Percentiles rank a stretch among this genome's conserved stretches.
Evolutionary conservation across 1,284 basidiomycete genomes (phyloP).

Genomic region (Ceratobasidium sp.): DNA sequence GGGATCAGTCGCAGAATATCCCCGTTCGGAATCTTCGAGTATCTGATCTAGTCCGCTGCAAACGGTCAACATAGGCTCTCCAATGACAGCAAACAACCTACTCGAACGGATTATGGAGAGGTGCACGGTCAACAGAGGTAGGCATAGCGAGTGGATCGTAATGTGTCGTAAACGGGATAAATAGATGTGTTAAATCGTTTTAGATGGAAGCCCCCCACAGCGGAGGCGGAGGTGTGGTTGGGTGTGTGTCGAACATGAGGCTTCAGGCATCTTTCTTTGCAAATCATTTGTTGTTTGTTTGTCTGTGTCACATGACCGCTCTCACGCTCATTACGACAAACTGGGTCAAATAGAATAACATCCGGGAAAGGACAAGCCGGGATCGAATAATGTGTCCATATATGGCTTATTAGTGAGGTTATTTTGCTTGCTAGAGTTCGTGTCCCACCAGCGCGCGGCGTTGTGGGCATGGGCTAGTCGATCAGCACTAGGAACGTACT

Average conservation of each 20-base stretch:
- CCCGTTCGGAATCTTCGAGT: neutral
- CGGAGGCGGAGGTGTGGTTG: neutral
- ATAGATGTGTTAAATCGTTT: conserved; percentile 4
- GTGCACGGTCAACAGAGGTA: neutral
- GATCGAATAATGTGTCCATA: too few relatives aligned
- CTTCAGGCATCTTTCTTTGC: conserved; percentile 1
- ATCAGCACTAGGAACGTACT: too few relatives aligned
- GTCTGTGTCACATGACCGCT: conserved; percentile 5
- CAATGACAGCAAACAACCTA: neutral
- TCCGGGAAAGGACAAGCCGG: neutral
- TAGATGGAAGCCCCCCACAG: neutral
- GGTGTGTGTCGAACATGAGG: conserved; percentile 11
- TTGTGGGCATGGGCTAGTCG: too few relatives aligned
- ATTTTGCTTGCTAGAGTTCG: too few relatives aligned
- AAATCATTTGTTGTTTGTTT: neutral
- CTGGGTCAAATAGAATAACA: conserved; percentile 8
- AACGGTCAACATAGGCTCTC: neutral
- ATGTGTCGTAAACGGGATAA: conserved; percentile 6
- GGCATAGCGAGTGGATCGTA: conserved; percentile 17
- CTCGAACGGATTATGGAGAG: conserved; percentile 23
- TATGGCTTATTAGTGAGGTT: too few relatives aligned
- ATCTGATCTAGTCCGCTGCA: neutral
- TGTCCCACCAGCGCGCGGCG: too few relatives aligned
- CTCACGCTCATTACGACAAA: conserved; percentile 13
- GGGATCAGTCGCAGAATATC: neutral